Evolutionary conservation across 164 flowering plant species (phyloP).

Genomic region (Euptelea pleiosperma): DNA sequence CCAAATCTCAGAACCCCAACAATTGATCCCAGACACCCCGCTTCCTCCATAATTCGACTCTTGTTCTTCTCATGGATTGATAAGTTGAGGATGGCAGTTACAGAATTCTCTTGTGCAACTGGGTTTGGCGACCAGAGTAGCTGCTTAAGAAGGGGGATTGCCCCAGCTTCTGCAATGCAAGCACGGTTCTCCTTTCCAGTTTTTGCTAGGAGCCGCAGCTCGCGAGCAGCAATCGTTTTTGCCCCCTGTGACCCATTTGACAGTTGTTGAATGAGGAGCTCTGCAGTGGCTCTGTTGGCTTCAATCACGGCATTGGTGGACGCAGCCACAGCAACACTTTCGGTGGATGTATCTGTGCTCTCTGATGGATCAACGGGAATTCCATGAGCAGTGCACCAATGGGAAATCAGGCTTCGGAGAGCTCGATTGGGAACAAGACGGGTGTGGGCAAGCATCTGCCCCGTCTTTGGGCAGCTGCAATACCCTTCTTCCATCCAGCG

Average conservation of each 20-base stretch:
- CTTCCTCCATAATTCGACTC: conserved; percentile 69
- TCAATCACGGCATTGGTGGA: conserved; percentile 65
- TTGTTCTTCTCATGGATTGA: conserved; percentile 88
- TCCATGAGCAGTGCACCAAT: conserved; percentile 77
- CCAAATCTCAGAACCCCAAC: conserved; percentile 73
- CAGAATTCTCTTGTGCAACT: conserved; percentile 86
- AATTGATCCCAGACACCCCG: conserved; percentile 65
- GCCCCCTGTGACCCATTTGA: conserved; percentile 53
- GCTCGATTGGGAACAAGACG: conserved; percentile 78
- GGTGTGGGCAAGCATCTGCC: conserved; percentile 66
- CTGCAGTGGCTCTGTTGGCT: conserved; percentile 80
- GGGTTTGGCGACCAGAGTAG: conserved; percentile 56
- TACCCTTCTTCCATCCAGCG: conserved; percentile 93
- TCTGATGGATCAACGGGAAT: conserved; percentile 59
- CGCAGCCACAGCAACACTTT: conserved; percentile 32
- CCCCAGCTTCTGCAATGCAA: conserved; percentile 92
- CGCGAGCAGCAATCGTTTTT: conserved; percentile 70
- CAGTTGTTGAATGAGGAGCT: conserved; percentile 60
- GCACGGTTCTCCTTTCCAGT: conserved; percentile 88
- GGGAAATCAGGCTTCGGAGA: conserved; percentile 64
- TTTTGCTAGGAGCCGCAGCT: conserved; percentile 77
- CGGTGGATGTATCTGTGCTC: conserved; percentile 34
- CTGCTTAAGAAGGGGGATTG: conserved; percentile 69
- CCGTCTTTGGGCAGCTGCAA: conserved; percentile 81
- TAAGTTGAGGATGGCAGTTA: conserved; percentile 86